Percentiles rank a stretch among this genome's conserved stretches.
phyloP scores from a whole-genome alignment of 2,329 filamentous ascomycete genomes.

The Talaromyces rugulosus region DNA sequence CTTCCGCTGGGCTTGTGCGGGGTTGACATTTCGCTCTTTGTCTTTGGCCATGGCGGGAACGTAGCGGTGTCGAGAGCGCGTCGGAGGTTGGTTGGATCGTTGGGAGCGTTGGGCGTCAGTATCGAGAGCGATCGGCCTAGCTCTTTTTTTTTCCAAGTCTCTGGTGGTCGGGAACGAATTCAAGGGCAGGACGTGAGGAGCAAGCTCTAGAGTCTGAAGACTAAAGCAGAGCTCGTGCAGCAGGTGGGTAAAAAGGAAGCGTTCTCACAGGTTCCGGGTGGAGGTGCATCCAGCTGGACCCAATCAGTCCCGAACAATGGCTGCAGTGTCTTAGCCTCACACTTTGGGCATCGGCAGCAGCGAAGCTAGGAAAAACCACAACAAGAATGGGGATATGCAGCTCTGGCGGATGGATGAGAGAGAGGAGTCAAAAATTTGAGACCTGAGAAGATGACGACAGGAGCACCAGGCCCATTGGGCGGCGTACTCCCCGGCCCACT shows the following conservation, averaged over 20 bases:
- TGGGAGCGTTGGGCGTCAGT: conserved; percentile 4
- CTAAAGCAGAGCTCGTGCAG: conserved; percentile 13
- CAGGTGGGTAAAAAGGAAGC: conserved; percentile 11
- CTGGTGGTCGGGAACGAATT: neutral
- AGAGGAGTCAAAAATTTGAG: neutral
- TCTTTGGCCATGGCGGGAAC: conserved; percentile 53
- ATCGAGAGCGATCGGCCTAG: neutral
- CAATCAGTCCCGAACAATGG: conserved; percentile 17
- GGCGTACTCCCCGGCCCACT: neutral
- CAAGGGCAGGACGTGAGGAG: neutral
- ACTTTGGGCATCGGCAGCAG: conserved; percentile 30
- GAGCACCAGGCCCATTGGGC: neutral
- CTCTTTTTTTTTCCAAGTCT: neutral
- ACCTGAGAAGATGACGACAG: neutral
- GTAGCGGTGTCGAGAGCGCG: neutral
- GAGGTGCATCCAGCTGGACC: conserved; percentile 14
- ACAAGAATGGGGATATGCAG: neutral
- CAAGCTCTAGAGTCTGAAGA: neutral
- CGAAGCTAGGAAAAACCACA: neutral
- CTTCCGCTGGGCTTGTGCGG: conserved; percentile 55
- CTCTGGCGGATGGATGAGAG: neutral
- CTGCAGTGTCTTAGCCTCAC: conserved; percentile 33
- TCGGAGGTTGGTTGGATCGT: conserved; percentile 2
- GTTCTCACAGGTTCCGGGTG: conserved; percentile 15
- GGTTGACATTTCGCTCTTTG: conserved; percentile 56